Evolutionary conservation across 139 green algal genomes (phyloP).

Genomic region (Tetratostichococcus sp.): DNA sequence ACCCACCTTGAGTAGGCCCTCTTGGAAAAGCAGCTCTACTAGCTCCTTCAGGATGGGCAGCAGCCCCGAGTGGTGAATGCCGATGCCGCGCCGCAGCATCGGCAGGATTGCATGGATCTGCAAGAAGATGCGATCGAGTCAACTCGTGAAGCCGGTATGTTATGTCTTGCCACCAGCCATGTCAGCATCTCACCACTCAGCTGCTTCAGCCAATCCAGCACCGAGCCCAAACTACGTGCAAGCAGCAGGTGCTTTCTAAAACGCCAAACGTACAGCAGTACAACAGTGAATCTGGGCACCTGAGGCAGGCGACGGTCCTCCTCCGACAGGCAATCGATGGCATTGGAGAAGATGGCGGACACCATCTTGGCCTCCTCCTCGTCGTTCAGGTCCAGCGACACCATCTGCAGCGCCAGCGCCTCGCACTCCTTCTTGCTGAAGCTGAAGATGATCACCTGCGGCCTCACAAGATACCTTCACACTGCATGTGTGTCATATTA

Average conservation of each 20-base stretch:
- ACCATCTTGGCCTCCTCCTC: constrained; percentile 46
- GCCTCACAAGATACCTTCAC: not conserved
- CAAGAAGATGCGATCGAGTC: no score
- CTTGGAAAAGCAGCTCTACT: constrained; percentile 79
- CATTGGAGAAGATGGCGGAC: constrained; percentile 57
- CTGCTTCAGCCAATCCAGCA: no score
- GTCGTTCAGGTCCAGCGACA: constrained; percentile 26
- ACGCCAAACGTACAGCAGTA: no score
- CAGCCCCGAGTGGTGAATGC: constrained; percentile 71
- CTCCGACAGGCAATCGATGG: constrained; percentile 57
- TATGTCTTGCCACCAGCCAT: no score
- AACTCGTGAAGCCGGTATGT: no score
- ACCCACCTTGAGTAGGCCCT: constrained; percentile 62
- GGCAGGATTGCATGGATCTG: constrained; percentile 38
- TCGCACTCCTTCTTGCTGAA: constrained; percentile 77
- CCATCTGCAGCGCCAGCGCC: constrained; percentile 45
- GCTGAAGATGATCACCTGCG: constrained; percentile 67
- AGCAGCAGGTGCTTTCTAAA: no score
- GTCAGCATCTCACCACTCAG: not conserved
- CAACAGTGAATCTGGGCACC: no score
- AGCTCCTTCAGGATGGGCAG: constrained; percentile 81
- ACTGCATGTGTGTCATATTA: not conserved
- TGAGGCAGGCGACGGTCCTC: constrained; percentile 60
- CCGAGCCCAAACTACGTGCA: no score
- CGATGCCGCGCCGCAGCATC: constrained; percentile 60